Evolutionary conservation across 768 basidiomycete genomes (phyloP).

Genomic region (Tephrocybe sp.): DNA sequence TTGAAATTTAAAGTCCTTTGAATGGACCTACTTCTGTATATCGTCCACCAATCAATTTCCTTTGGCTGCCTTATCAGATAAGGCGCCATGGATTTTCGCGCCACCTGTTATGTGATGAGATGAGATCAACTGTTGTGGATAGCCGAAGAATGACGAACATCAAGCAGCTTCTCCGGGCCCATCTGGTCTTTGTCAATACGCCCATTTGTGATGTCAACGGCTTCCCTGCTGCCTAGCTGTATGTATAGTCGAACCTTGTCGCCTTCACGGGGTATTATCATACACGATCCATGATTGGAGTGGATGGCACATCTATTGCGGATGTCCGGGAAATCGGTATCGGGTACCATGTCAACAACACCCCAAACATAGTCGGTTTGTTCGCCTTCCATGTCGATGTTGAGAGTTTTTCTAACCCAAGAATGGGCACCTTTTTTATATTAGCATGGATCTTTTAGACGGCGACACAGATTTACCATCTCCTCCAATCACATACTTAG

Average conservation of each 20-base stretch:
- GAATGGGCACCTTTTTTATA: slow-evolving; percentile 66
- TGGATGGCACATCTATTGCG: slow-evolving; percentile 67
- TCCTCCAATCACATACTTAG: slow-evolving; percentile 75
- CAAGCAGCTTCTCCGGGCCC: slow-evolving; percentile 50
- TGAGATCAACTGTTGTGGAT: background rate
- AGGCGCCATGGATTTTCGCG: slow-evolving; percentile 55
- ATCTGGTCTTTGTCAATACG: slow-evolving; percentile 54
- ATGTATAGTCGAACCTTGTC: slow-evolving; percentile 72
- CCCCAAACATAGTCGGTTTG: slow-evolving; percentile 83
- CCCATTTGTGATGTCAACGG: slow-evolving; percentile 43
- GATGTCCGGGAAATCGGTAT: slow-evolving; percentile 80
- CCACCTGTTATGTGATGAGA: slow-evolving; percentile 39
- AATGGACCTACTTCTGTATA: slow-evolving; percentile 61
- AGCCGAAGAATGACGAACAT: slow-evolving; percentile 33
- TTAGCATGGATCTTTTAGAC: background rate
- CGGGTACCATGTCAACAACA: slow-evolving; percentile 68
- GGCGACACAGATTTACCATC: slow-evolving; percentile 50
- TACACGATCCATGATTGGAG: slow-evolving; percentile 65
- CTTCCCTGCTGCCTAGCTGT: slow-evolving; percentile 55
- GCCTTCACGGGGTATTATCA: slow-evolving; percentile 73
- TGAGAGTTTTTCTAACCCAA: slow-evolving; percentile 72
- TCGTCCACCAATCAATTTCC: slow-evolving; percentile 71
- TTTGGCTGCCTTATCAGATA: slow-evolving; percentile 49
- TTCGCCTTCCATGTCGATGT: slow-evolving; percentile 76
- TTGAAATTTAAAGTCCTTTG: background rate